Conservation (phyloP, 2,329 filamentous ascomycete genomes). For the Xylariales sp. region DNA sequence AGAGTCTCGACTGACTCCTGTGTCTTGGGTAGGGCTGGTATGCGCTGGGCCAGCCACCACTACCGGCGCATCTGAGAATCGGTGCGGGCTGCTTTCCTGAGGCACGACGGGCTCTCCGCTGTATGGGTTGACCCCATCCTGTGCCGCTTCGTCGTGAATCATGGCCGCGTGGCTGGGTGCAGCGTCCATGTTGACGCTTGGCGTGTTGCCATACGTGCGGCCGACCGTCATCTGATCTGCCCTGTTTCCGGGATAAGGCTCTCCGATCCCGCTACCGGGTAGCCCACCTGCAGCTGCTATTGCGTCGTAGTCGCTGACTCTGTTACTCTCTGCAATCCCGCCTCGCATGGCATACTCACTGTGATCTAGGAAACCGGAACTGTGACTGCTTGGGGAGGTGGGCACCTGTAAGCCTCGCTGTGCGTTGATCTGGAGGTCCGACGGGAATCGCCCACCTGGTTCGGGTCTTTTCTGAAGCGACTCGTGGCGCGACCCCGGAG, state of each 20-base stretch:
- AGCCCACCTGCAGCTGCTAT: conserved; percentile 54
- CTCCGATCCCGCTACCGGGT: conserved; percentile 39
- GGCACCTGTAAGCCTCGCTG: conserved; percentile 75
- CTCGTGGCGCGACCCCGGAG: conserved; percentile 45
- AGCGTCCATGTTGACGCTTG: conserved; percentile 40
- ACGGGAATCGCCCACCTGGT: conserved; percentile 95
- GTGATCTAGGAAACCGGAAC: conserved; percentile 51
- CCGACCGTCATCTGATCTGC: conserved; percentile 20
- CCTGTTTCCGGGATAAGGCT: conserved; percentile 24
- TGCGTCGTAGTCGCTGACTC: conserved; percentile 47
- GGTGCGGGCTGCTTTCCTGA: conserved; percentile 12
- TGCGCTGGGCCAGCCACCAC: conserved; percentile 16
- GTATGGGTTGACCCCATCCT: conserved; percentile 56
- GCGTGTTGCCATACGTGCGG: conserved; percentile 40
- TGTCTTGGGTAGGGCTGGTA: conserved; percentile 10
- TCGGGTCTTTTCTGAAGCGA: conserved; percentile 63
- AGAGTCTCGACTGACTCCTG: not conserved
- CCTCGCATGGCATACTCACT: conserved; percentile 19
- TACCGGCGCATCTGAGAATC: conserved; percentile 16
- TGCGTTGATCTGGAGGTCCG: conserved; percentile 79
- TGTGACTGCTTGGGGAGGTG: conserved; percentile 76
- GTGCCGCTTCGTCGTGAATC: conserved; percentile 43
- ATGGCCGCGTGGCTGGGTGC: conserved; percentile 47
- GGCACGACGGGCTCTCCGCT: conserved; percentile 7
- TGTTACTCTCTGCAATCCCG: conserved; percentile 14